These are phyloP conservation scores for Cantharellus cinnabarinus DNA, from an alignment of 768 basidiomycete species.

Conservation along the genomic window DNA sequence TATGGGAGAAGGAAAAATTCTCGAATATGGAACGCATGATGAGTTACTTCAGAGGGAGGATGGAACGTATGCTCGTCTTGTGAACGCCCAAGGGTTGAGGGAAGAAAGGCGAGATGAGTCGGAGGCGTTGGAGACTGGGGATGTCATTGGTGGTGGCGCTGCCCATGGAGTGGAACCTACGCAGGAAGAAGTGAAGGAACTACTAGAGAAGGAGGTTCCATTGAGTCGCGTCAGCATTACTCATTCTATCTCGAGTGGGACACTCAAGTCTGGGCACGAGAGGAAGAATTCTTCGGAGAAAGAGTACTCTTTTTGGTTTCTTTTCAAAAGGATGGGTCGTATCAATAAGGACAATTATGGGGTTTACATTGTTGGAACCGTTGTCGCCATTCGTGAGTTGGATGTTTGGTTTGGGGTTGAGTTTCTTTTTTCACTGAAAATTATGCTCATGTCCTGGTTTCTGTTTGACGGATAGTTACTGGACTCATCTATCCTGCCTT, in stretches of 20 bases:
- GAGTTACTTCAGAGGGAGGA: slow-evolving; percentile 12
- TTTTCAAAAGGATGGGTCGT: slow-evolving; percentile 50
- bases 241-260: background rate
- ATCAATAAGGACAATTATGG: slow-evolving; percentile 40
- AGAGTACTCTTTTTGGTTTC: slow-evolving; percentile 28
- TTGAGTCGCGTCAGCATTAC: background rate
- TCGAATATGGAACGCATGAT: slow-evolving; percentile 22
- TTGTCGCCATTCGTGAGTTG: slow-evolving; percentile 25
- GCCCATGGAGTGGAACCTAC: background rate
- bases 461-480: slow-evolving; percentile 15
- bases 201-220: background rate
- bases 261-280: background rate
- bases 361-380: slow-evolving; percentile 35
- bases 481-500: slow-evolving; percentile 55
- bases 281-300: background rate
- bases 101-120: slow-evolving; percentile 16
- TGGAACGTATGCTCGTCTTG: slow-evolving; percentile 15
- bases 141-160: background rate
- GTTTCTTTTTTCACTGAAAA: background rate
- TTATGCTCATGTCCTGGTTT: background rate
- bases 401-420: background rate
- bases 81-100: slow-evolving; percentile 14
- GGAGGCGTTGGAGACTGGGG: slow-evolving; percentile 8
- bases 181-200: background rate
- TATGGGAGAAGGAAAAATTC: slow-evolving; percentile 23